phyloP scores from a whole-genome alignment of 2,329 filamentous ascomycete genomes.

The Trematosphaeria pertusa region DNA sequence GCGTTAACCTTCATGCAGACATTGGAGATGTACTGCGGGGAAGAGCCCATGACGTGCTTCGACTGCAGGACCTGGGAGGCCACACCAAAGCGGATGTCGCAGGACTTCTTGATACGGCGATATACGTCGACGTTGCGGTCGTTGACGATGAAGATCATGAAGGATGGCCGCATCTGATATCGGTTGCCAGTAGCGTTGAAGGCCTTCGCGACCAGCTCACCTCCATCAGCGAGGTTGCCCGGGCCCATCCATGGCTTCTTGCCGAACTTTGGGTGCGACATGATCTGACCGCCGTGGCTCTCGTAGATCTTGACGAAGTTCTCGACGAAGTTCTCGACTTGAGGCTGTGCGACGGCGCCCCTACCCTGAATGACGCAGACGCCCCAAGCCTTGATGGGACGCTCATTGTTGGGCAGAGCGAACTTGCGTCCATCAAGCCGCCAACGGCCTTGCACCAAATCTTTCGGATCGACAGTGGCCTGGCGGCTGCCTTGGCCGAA shows the following conservation, averaged over 20 bases:
- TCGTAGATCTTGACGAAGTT: slow-evolving; percentile 68
- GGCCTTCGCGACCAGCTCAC: slow-evolving; percentile 62
- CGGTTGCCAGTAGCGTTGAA: slow-evolving; percentile 64
- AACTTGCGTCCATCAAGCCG: slow-evolving; percentile 86
- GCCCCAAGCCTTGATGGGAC: slow-evolving; percentile 74
- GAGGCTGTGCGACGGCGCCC: slow-evolving; percentile 49
- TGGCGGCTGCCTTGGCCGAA: slow-evolving; percentile 58
- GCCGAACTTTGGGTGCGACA: slow-evolving; percentile 31
- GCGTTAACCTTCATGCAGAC: slow-evolving; percentile 97
- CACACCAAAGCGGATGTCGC: slow-evolving; percentile 84
- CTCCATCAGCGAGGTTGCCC: slow-evolving; percentile 46
- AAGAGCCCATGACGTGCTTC: slow-evolving; percentile 71
- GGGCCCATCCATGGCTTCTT: slow-evolving; percentile 41
- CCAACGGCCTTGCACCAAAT: slow-evolving; percentile 76
- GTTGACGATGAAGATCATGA: slow-evolving; percentile 80
- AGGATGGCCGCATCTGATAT: slow-evolving; percentile 67
- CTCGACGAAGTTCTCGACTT: slow-evolving; percentile 62
- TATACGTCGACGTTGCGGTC: slow-evolving; percentile 77
- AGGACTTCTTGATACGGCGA: slow-evolving; percentile 85
- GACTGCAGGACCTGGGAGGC: slow-evolving; percentile 82
- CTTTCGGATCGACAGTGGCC: slow-evolving; percentile 28
- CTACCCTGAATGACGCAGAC: slow-evolving; percentile 70
- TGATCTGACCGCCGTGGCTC: slow-evolving; percentile 66
- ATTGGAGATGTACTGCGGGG: slow-evolving; percentile 88
- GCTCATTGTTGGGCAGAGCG: slow-evolving; percentile 64